phyloP scores from a whole-genome alignment of 169 alveolate species.

The Cryptosporidium ryanae region DNA sequence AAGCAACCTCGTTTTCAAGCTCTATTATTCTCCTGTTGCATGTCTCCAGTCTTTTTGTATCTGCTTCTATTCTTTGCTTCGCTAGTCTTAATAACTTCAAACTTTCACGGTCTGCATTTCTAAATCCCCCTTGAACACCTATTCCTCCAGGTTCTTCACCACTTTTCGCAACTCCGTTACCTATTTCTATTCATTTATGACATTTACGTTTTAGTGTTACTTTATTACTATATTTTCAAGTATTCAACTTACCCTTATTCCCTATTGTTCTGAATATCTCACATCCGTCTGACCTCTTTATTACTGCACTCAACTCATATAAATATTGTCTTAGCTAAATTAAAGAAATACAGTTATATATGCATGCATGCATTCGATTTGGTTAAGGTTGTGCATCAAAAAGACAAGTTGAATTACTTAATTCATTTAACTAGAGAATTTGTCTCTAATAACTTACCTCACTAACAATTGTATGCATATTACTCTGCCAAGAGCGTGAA shows the following conservation, averaged over 20 bases:
- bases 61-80: conserved; percentile 81
- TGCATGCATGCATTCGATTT: too few species aligned
- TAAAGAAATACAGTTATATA: neutral
- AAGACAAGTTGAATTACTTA: too few species aligned
- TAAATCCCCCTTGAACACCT: conserved; percentile 54
- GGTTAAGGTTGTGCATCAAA: too few species aligned
- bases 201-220: too few species aligned
- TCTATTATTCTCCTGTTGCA: conserved; percentile 64
- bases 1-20: conserved; percentile 70
- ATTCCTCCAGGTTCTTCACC: conserved; percentile 56
- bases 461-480: conserved; percentile 80
- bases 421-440: too few species aligned
- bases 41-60: conserved; percentile 77
- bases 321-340: conserved; percentile 57
- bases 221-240: neutral
- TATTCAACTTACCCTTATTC: conserved; percentile 6
- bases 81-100: conserved; percentile 79
- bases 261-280: conserved; percentile 45
- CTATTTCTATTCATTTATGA: too few species aligned
- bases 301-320: conserved; percentile 61
- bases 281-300: conserved; percentile 42
- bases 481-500: conserved; percentile 82
- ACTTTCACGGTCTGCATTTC: conserved; percentile 79
- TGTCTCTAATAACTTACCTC: conserved; percentile 75
- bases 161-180: too few species aligned